Evolutionary conservation across 2,329 filamentous ascomycete genomes (phyloP).

Genomic region (Fusarium praegraminearum): DNA sequence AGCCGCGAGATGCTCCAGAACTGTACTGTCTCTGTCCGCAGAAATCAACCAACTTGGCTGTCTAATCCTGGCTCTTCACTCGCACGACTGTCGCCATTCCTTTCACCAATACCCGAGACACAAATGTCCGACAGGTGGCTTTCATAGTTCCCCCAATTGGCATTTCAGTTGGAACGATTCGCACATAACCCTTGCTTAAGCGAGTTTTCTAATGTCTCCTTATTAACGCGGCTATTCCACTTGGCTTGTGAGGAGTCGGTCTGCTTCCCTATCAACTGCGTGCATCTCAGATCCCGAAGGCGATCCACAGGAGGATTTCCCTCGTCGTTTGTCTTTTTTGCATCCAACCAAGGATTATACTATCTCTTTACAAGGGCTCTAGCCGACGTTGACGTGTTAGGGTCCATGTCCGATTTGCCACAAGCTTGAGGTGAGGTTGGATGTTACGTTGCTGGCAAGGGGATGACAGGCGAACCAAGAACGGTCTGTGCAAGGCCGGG

Average conservation of each 20-base stretch:
- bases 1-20: neutral
- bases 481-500: constrained; percentile 9
- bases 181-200: constrained; percentile 29
- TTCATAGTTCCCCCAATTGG: constrained; percentile 20
- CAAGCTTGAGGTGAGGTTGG: constrained; percentile 35
- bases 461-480: constrained; percentile 34
- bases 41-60: constrained; percentile 4
- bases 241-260: constrained; percentile 25
- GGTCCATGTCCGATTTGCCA: constrained; percentile 43
- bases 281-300: constrained; percentile 3
- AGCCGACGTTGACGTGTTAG: constrained; percentile 31
- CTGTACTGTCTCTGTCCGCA: neutral
- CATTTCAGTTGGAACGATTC: constrained; percentile 24
- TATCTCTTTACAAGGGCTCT: constrained; percentile 26
- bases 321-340: constrained; percentile 2
- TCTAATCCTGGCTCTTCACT: constrained; percentile 17
- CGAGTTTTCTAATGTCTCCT: constrained; percentile 18
- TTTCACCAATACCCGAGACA: constrained; percentile 38
- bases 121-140: constrained; percentile 35
- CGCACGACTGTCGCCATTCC: constrained; percentile 29
- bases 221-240: constrained; percentile 24
- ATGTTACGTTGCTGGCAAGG: constrained; percentile 44
- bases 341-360: constrained; percentile 5
- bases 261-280: constrained; percentile 1
- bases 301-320: constrained; percentile 3